phyloP scores from a whole-genome alignment of 805 yeast species.

The Cyberlindnera xishuangbannaensis region DNA sequence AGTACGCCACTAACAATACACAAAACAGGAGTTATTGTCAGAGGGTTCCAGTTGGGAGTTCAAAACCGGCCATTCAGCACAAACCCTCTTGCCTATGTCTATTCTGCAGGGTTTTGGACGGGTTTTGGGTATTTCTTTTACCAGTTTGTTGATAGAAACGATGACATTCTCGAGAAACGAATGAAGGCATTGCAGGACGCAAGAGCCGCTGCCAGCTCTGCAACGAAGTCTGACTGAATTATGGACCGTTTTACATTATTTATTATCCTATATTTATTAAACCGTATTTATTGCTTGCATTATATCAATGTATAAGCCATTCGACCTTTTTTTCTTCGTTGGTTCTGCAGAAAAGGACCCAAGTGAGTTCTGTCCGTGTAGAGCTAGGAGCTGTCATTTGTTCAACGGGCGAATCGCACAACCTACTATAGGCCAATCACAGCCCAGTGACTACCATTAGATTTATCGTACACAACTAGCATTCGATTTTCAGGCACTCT shows the following conservation, averaged over 20 bases:
- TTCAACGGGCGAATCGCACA: no score
- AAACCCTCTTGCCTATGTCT: slow-evolving; percentile 35
- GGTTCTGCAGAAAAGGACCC: no score
- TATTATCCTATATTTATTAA: slow-evolving; percentile 1
- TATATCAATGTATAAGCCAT: no score
- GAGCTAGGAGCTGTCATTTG: no score
- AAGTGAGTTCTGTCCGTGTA: no score
- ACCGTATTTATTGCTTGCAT: no score
- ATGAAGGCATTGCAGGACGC: slow-evolving; percentile 31
- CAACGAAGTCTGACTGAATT: slow-evolving; percentile 1
- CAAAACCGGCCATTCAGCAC: slow-evolving; percentile 34
- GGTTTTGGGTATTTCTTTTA: slow-evolving; percentile 36
- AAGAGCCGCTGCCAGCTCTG: slow-evolving; percentile 27
- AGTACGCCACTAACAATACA: background rate
- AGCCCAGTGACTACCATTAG: no score
- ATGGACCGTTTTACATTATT: background rate
- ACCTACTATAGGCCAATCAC: no score
- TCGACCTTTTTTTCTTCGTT: no score
- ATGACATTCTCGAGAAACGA: slow-evolving; percentile 32
- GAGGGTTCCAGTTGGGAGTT: slow-evolving; percentile 41
- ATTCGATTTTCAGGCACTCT: no score
- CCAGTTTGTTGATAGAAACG: slow-evolving; percentile 33
- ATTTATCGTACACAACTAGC: no score
- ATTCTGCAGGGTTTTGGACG: slow-evolving; percentile 40
- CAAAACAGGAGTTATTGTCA: slow-evolving; percentile 32